A percentile compares a stretch with the other conserved stretches of the same genome.
phyloP scores from a whole-genome alignment of 2,329 filamentous ascomycete species.

The Reticulascus tulasneorum region DNA sequence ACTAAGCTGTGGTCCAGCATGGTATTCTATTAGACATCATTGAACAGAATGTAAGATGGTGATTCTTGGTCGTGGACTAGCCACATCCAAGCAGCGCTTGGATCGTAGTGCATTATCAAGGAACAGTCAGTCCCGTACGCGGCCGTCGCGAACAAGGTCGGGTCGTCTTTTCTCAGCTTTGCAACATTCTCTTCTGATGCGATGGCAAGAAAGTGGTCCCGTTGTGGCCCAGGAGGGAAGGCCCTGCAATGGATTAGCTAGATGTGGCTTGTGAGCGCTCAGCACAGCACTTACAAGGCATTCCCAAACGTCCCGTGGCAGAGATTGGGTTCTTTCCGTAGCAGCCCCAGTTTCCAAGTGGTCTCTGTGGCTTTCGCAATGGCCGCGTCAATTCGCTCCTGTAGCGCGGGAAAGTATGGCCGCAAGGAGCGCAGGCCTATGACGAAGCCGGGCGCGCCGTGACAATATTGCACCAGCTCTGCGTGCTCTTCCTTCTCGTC shows the following conservation, averaged over 20 bases:
- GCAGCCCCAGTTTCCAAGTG: slow-evolving; percentile 52
- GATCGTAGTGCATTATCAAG: slow-evolving; percentile 27
- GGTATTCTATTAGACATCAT: slow-evolving; percentile 30
- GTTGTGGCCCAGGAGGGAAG: slow-evolving; percentile 25
- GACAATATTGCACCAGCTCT: slow-evolving; percentile 60
- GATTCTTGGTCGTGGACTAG: slow-evolving; percentile 26
- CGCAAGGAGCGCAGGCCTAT: slow-evolving; percentile 53
- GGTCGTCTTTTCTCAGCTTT: slow-evolving; percentile 27
- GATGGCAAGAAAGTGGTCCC: slow-evolving; percentile 55
- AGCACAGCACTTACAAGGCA: slow-evolving; percentile 48
- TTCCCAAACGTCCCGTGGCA: slow-evolving; percentile 66
- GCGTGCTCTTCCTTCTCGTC: slow-evolving; percentile 34
- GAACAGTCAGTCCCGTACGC: slow-evolving; percentile 29
- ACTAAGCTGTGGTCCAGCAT: too few species aligned
- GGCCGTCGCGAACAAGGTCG: slow-evolving; percentile 30
- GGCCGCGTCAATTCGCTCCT: slow-evolving; percentile 47
- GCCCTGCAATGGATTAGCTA: slow-evolving; percentile 18
- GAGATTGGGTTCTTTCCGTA: slow-evolving; percentile 61
- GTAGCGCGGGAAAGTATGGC: slow-evolving; percentile 51
- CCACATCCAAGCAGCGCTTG: slow-evolving; percentile 35
- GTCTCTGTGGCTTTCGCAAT: slow-evolving; percentile 48
- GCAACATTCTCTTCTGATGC: slow-evolving; percentile 54
- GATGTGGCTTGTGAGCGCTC: background rate
- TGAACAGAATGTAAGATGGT: slow-evolving; percentile 32
- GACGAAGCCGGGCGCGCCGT: slow-evolving; percentile 62